Percentiles rank a stretch among this genome's conserved stretches.
Conservation (phyloP, 768 basidiomycete genomes). For the Naganishia vishniacii region DNA sequence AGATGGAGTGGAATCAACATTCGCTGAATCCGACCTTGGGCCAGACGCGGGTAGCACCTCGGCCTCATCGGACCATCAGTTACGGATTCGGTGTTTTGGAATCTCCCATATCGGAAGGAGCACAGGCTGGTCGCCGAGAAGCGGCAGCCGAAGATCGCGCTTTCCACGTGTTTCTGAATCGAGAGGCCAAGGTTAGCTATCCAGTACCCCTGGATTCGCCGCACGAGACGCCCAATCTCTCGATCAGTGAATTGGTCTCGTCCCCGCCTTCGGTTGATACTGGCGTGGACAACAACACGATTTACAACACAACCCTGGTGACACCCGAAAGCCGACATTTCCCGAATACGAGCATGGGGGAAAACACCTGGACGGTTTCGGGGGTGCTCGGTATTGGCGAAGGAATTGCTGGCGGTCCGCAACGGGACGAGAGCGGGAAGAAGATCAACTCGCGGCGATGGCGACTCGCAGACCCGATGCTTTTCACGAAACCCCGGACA, state of each 20-base stretch:
- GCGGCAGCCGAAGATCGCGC: background rate
- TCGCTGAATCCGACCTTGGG: background rate
- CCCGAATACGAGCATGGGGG: background rate
- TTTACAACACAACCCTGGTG: background rate
- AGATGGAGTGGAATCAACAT: background rate
- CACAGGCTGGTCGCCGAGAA: background rate
- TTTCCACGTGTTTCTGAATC: background rate
- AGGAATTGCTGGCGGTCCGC: slow-evolving; percentile 17
- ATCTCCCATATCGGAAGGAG: background rate
- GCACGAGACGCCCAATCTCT: slow-evolving; percentile 10
- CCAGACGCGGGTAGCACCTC: background rate
- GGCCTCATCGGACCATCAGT: background rate
- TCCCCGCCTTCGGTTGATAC: slow-evolving; percentile 12
- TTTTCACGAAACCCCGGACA: background rate
- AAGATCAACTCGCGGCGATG: slow-evolving; percentile 18
- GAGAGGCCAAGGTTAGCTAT: background rate
- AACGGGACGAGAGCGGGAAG: slow-evolving; percentile 17
- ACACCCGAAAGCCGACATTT: slow-evolving; percentile 13
- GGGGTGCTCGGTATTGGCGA: slow-evolving; percentile 15
- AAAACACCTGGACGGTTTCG: background rate
- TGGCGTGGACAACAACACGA: slow-evolving; percentile 5
- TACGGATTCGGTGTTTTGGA: slow-evolving; percentile 2
- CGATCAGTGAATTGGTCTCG: slow-evolving; percentile 4
- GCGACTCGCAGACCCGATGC: slow-evolving; percentile 7
- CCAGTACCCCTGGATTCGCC: background rate